Evolutionary conservation across 768 basidiomycete genomes (phyloP).

Genomic region (Russula ochroleuca): DNA sequence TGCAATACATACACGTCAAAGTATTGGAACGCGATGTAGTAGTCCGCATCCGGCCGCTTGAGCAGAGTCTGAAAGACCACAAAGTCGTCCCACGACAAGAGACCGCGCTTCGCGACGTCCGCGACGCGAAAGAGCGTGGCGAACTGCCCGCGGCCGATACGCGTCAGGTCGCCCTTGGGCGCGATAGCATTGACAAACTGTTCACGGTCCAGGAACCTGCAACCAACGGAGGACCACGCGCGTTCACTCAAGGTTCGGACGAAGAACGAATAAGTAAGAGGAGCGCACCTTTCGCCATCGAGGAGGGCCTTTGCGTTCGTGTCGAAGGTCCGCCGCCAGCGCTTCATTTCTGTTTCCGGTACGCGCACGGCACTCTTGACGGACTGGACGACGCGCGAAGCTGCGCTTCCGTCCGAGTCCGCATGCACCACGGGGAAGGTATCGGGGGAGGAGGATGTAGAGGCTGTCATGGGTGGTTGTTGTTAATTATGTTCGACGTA

Average conservation of each 20-base stretch:
- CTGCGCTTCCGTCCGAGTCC: conserved; percentile 46
- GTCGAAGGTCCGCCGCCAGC: conserved; percentile 89
- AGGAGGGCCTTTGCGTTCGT: conserved; percentile 65
- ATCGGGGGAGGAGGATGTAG: conserved; percentile 26
- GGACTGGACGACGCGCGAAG: conserved; percentile 46
- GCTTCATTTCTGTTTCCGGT: conserved; percentile 78
- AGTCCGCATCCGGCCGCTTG: conserved; percentile 94
- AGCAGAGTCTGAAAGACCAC: conserved; percentile 89
- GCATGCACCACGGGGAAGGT: conserved; percentile 47
- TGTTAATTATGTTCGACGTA: conserved; percentile 19
- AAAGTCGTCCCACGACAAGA: conserved; percentile 94
- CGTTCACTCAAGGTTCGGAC: background rate
- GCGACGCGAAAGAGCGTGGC: conserved; percentile 87
- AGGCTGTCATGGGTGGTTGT: conserved; percentile 9
- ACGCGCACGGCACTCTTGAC: conserved; percentile 65
- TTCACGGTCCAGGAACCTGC: conserved; percentile 79
- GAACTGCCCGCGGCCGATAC: conserved; percentile 85
- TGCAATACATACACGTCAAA: conserved; percentile 68
- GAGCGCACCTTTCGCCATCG: conserved; percentile 76
- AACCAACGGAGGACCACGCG: background rate
- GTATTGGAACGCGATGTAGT: conserved; percentile 94
- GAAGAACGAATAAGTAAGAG: background rate
- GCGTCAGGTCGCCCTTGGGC: conserved; percentile 76
- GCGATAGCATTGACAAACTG: conserved; percentile 95
- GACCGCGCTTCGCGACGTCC: conserved; percentile 67